A percentile compares a stretch with the other conserved stretches of the same genome.
Evolutionary conservation across 805 yeast species (phyloP).

Genomic region (Crinitomyces ghanaensis): DNA sequence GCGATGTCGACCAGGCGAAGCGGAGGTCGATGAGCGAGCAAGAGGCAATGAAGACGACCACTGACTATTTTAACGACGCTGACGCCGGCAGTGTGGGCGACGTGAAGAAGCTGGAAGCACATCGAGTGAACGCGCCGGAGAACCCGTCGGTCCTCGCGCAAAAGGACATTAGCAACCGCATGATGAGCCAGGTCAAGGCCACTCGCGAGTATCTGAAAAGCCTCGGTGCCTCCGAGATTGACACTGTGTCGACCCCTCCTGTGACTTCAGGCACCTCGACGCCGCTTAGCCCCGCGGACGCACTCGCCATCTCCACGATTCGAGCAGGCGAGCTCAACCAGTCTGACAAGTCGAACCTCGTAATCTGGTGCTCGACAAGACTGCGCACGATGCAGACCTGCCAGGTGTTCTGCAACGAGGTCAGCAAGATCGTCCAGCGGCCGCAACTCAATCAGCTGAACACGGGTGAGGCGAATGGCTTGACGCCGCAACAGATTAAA

Average conservation of each 20-base stretch:
- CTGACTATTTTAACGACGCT: no score
- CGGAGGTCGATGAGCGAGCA: slow-evolving; percentile 6
- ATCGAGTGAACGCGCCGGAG: no score
- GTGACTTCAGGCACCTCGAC: slow-evolving; percentile 22
- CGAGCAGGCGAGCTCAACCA: slow-evolving; percentile 35
- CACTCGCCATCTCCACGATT: slow-evolving; percentile 16
- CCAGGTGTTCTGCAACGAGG: slow-evolving; percentile 44
- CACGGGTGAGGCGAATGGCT: slow-evolving; percentile 75
- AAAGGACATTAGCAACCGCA: no score
- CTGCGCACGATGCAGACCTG: slow-evolving; percentile 75
- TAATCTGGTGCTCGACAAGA: slow-evolving; percentile 94
- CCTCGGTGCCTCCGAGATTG: background rate
- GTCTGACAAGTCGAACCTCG: slow-evolving; percentile 47
- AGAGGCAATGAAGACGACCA: no score
- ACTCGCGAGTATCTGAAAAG: slow-evolving; percentile 2
- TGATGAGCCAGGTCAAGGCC: no score
- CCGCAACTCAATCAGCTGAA: slow-evolving; percentile 78
- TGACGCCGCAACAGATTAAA: slow-evolving; percentile 49
- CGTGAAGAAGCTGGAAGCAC: slow-evolving; percentile 3
- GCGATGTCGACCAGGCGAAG: background rate
- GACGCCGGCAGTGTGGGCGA: no score
- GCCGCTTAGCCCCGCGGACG: slow-evolving; percentile 15
- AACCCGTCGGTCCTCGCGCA: no score
- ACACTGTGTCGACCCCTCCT: slow-evolving; percentile 11
- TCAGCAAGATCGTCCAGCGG: slow-evolving; percentile 59